Percentiles rank a stretch among this genome's conserved stretches.
Conservation (phyloP, 805 yeast species). For the Schwanniomyces sp. region DNA sequence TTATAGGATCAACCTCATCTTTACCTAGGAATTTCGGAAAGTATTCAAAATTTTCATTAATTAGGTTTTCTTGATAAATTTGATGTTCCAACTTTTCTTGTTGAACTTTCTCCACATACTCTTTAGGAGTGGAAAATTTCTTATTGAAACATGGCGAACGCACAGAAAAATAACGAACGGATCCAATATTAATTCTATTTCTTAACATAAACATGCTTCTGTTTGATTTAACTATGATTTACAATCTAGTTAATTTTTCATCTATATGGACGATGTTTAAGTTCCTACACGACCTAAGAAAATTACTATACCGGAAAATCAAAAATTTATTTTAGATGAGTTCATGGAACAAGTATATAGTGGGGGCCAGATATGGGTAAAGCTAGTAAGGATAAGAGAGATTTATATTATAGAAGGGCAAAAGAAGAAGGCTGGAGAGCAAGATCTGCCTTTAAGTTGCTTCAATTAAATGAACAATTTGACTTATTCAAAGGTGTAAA, state of each 20-base stretch:
- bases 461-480: slow-evolving; percentile 90
- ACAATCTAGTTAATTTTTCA: not conserved
- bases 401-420: slow-evolving; percentile 86
- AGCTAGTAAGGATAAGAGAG: slow-evolving; percentile 92
- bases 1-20: slow-evolving; percentile 16
- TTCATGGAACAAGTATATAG: not conserved
- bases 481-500: slow-evolving; percentile 70
- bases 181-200: slow-evolving; percentile 2
- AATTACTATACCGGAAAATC: slow-evolving; percentile 4
- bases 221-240: not conserved
- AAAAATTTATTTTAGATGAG: slow-evolving; percentile 2
- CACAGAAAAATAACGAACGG: slow-evolving; percentile 6
- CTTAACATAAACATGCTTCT: not conserved
- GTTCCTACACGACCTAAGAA: slow-evolving; percentile 3
- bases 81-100: slow-evolving; percentile 23
- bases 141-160: slow-evolving; percentile 1
- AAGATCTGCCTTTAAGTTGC: slow-evolving; percentile 89
- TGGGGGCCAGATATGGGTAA: slow-evolving; percentile 67
- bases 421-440: slow-evolving; percentile 99
- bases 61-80: slow-evolving; percentile 25
- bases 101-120: slow-evolving; percentile 27
- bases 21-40: slow-evolving; percentile 29
- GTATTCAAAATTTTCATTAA: slow-evolving; percentile 25
- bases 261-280: not conserved
- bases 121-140: slow-evolving; percentile 28